Evolutionary conservation across 345 rosid genomes (phyloP).

Genomic region (Linum trigynum): DNA sequence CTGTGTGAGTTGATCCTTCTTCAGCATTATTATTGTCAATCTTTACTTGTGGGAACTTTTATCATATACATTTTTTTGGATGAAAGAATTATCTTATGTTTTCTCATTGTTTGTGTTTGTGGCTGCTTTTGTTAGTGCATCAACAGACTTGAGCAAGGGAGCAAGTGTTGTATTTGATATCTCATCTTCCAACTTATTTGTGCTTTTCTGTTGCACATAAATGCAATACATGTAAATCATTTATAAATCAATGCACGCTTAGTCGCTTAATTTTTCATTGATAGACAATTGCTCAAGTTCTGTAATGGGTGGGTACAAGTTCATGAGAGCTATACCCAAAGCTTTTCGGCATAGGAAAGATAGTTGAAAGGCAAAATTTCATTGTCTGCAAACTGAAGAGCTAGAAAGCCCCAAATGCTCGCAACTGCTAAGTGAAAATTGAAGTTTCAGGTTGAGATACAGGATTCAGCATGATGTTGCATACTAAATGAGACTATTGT

Average conservation of each 20-base stretch:
- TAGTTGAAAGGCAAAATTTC: slow-evolving; percentile 67
- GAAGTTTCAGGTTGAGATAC: not conserved
- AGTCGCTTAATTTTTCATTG: not conserved
- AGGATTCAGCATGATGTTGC: not conserved
- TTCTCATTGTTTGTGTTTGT: slow-evolving; percentile 34
- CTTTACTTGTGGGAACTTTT: slow-evolving; percentile 5
- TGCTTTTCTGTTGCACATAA: slow-evolving; percentile 31
- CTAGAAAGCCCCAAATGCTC: slow-evolving; percentile 63
- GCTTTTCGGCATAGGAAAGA: slow-evolving; percentile 52
- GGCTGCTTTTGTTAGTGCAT: slow-evolving; percentile 48
- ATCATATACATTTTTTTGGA: slow-evolving; percentile 29
- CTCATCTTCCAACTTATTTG: slow-evolving; percentile 43
- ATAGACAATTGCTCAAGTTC: not conserved
- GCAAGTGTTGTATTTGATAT: slow-evolving; percentile 28
- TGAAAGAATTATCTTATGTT: too few species aligned
- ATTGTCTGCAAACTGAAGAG: slow-evolving; percentile 73
- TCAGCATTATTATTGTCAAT: not conserved
- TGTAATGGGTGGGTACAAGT: slow-evolving; percentile 1
- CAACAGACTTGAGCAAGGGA: slow-evolving; percentile 49
- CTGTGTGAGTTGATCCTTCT: slow-evolving; percentile 5
- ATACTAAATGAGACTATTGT: too few species aligned
- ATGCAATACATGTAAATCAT: too few species aligned
- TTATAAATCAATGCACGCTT: not conserved
- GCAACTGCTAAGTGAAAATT: slow-evolving; percentile 31
- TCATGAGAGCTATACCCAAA: slow-evolving; percentile 35